Percentiles rank a stretch among this genome's conserved stretches.
Conservation (phyloP, 257 asterid species). For the Eucommia ulmoides region DNA sequence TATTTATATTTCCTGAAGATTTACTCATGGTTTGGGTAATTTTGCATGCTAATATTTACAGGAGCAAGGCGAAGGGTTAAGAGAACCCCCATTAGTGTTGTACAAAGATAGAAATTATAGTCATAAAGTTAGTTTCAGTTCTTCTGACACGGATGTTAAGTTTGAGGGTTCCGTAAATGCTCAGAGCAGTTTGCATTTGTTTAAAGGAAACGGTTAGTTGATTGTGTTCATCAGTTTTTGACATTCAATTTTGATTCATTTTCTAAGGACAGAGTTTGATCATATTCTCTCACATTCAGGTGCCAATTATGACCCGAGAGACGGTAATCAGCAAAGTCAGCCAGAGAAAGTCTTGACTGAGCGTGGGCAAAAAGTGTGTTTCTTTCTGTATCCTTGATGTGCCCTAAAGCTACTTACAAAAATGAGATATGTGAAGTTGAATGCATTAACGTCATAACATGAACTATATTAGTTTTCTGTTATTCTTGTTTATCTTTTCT, state of each 20-base stretch:
- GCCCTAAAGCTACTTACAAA: neutral
- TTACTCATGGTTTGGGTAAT: slow-evolving; percentile 7
- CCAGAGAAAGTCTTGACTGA: slow-evolving; percentile 14
- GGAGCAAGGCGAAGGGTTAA: slow-evolving; percentile 46
- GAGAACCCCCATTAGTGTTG: slow-evolving; percentile 54
- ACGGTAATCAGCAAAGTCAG: slow-evolving; percentile 17
- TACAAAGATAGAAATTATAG: slow-evolving; percentile 44
- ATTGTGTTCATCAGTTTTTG: neutral
- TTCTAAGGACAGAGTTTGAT: slow-evolving; percentile 3
- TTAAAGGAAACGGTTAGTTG: slow-evolving; percentile 41
- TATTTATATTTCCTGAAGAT: neutral
- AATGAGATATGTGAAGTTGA: neutral
- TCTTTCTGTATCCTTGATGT: neutral
- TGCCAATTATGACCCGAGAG: slow-evolving; percentile 18
- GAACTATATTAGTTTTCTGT: neutral
- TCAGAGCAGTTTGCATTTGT: slow-evolving; percentile 11
- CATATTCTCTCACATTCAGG: slow-evolving; percentile 27
- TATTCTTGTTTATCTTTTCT: neutral
- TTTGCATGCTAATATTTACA: no score
- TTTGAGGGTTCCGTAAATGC: slow-evolving; percentile 22
- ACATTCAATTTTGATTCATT: neutral
- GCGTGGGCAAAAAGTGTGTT: slow-evolving; percentile 32
- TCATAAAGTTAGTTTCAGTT: slow-evolving; percentile 23
- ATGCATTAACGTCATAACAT: neutral
- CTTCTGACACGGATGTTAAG: slow-evolving; percentile 19